These are phyloP conservation scores for Zymoseptoria ardabiliae DNA, from an alignment of 2,329 filamentous ascomycete species.

Conservation along the genomic window DNA sequence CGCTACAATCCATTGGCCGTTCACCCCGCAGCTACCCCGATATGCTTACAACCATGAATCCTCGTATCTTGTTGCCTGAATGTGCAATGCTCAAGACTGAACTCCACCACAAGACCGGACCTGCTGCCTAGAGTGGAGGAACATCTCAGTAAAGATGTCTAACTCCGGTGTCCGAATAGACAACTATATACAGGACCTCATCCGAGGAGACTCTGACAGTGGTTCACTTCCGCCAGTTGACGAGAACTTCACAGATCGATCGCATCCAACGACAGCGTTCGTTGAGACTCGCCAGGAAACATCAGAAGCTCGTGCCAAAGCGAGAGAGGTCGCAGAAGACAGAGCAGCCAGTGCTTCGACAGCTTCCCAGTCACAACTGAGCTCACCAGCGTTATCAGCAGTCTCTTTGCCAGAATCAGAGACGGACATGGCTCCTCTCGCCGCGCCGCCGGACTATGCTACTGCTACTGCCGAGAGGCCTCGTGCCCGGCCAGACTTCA, in stretches of 20 bases:
- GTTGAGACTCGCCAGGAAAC: constrained; percentile 12
- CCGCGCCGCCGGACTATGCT: constrained; percentile 24
- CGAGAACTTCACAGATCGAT: constrained; percentile 18
- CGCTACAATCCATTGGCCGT: not conserved
- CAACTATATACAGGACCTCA: constrained; percentile 11
- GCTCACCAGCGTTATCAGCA: constrained; percentile 8
- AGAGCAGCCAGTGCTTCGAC: constrained; percentile 3
- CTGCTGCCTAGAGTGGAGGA: not conserved
- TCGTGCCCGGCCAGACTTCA: not conserved
- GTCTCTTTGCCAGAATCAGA: constrained; percentile 12
- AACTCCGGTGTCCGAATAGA: constrained; percentile 3
- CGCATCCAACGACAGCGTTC: constrained; percentile 12
- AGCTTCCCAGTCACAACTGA: constrained; percentile 9
- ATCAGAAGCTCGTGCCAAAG: constrained; percentile 14
- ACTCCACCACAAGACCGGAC: not conserved
- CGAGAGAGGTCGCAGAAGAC: constrained; percentile 13
- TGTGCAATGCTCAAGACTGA: not conserved
- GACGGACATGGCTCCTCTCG: constrained; percentile 5
- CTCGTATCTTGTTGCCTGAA: not conserved
- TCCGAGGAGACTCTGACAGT: constrained; percentile 8
- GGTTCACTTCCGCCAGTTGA: constrained; percentile 18
- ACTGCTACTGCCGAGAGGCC: constrained; percentile 13
- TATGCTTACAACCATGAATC: not conserved
- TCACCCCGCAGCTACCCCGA: not conserved
- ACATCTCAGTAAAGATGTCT: constrained; percentile 3